Percentiles rank a stretch among this genome's conserved stretches.
Conservation (phyloP, 78 protist species). For the Dictyostelium capitatum region DNA sequence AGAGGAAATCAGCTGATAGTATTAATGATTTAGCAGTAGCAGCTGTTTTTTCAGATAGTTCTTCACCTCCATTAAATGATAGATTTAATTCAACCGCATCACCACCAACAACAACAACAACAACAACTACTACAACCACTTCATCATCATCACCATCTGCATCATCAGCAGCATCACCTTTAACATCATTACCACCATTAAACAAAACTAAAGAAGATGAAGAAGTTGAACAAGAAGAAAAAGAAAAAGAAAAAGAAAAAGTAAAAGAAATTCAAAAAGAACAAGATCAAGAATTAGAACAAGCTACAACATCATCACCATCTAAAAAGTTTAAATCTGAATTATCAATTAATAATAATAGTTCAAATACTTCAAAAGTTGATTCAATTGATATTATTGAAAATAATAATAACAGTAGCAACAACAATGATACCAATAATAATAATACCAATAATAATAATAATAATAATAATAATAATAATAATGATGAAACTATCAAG, state of each 20-base stretch:
- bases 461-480: too few relatives aligned
- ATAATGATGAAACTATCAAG: too few relatives aligned
- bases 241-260: neutral
- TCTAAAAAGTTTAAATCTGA: neutral
- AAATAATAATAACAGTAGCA: too few relatives aligned
- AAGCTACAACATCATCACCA: neutral
- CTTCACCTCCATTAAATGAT: neutral
- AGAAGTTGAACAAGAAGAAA: neutral
- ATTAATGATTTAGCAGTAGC: constrained; percentile 42
- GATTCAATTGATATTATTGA: too few relatives aligned
- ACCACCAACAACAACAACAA: neutral
- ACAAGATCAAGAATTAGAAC: too few relatives aligned
- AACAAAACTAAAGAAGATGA: neutral
- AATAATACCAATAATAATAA: too few relatives aligned
- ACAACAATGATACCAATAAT: too few relatives aligned
- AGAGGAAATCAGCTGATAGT: constrained; percentile 35
- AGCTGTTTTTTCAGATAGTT: constrained; percentile 16
- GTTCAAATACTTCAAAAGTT: too few relatives aligned
- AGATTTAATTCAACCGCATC: neutral
- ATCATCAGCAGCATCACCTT: neutral
- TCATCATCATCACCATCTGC: neutral
- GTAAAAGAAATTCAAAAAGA: neutral
- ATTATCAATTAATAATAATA: neutral
- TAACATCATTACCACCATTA: neutral
- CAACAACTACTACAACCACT: constrained; percentile 2